Evolutionary conservation across 2,329 filamentous ascomycete species (phyloP), one percentile per base, ranked within the genome.

Genomic region (Fusarium lyarnte): DNA sequence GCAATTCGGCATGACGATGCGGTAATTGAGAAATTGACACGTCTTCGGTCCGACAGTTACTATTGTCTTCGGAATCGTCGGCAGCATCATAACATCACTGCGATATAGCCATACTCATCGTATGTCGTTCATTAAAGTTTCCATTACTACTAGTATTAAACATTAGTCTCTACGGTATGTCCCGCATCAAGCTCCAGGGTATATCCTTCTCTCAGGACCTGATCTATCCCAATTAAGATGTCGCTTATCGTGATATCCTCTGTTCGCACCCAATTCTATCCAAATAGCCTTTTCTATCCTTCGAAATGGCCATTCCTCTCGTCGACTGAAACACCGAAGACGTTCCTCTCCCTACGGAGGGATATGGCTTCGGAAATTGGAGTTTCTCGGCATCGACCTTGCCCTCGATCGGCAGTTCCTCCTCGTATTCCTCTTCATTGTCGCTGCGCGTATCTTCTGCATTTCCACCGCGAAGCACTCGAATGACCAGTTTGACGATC

Each of bases 361-460:
- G 14, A 13, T 12, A 16, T 5, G 33, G 52, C 0, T 25, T 29
- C 3, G 38, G 42, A 9, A 93, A 85, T 69, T 91, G 88, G 52
- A 94, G 85, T 16, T 87, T 85, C 76, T 94, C 92, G 4, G 92
- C 91, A 31, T 90, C 91, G 1, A 94, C 91, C 77, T 94, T 92
- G 78, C 93, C 87, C 80, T 94, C 92, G 8, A 92, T 85, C 3
- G 89, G 83, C 66, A 84, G 78, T 1, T 83, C 84, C 73, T 87
- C 84, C 72, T 88, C 85, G 54, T 85, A 86, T 49, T 85, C 84
- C 38, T 87, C 84, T 19, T 88, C 86, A 14, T 90, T 93, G 73
- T 98, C 95, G 67, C 94, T 97, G 51, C 96, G 90, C 14, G 90
- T 88, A 78, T 99, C 96, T 70, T 98, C 94, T 7, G 95, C 94